Evolutionary conservation across 2,329 filamentous ascomycete genomes (phyloP), one percentile per base, ranked within the genome.

Genomic region (Ophiocordyceps camponoti-leonardi): DNA sequence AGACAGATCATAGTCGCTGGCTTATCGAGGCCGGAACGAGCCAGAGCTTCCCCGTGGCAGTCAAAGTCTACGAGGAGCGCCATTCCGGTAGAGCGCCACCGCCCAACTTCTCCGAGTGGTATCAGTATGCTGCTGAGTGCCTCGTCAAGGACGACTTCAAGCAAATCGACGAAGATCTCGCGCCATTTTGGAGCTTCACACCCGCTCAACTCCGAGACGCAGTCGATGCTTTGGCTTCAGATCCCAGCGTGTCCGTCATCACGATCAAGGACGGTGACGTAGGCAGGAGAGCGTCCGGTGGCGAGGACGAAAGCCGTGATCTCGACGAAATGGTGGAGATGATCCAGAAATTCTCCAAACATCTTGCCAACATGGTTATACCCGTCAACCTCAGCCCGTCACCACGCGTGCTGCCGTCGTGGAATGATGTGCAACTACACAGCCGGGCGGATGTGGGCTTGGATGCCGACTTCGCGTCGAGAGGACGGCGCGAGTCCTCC

Each of bases 81-180:
- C 67, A 77, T 48, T 53, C 83, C 53, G 76, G 77, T 14, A 75
- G 86, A 48, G 67, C 77, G 26, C 86, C 87, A 16, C 87, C 87
- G 12, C 83, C 81, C 1, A 75, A 83, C 48, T 94, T 94, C 54
- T 83, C 87, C 54, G 78, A 79, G 51, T 94, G 87, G 87, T 94
- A 81, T 57, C 71, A 81, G 19, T 86, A 84, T 55, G 85, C 86
- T 6, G 75, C 73, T 49, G 67, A 73, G n/a, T 82, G 87, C 0
- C 67, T 76, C 45, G 67, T 94, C 44, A 77, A 92, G 46, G 87
- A 94, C 54, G 78, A 84, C 50, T 94, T 85, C 52, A 79, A 84
- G 52, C 84, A 82, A 43, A 86, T 94, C 46, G 79, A 84, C 52
- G 70, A 79, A 46, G 79, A 85, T 49, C 62, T 94, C 3, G 65